These are phyloP conservation scores for Bacidia gigantensis DNA, from an alignment of 495 filamentous ascomycete genomes.

Conservation along the genomic window DNA sequence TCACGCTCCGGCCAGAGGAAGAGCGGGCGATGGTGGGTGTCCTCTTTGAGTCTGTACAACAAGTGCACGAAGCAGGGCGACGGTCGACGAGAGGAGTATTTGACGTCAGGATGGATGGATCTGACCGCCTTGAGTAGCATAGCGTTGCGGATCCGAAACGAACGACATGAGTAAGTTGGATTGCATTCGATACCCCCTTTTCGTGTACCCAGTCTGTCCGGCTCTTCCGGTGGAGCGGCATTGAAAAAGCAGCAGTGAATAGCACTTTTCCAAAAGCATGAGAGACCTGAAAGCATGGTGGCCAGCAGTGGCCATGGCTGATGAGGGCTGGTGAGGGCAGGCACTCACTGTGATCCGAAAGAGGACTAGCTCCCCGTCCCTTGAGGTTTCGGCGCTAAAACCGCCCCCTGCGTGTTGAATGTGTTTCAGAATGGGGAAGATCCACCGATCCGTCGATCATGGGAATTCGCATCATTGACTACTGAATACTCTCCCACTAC, in stretches of 20 bases:
- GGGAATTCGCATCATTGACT: not conserved
- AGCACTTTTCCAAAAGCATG: no score
- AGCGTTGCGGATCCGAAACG: not conserved
- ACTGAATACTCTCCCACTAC: not conserved
- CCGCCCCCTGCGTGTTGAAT: not conserved
- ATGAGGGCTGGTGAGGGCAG: no score
- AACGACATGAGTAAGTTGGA: not conserved
- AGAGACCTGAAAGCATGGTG: no score
- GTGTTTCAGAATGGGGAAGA: conserved; percentile 1
- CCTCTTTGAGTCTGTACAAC: conserved; percentile 15
- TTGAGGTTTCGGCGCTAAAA: conserved; percentile 3
- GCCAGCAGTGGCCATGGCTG: no score
- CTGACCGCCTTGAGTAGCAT: not conserved
- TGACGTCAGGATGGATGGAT: not conserved
- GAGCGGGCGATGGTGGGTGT: conserved; percentile 15
- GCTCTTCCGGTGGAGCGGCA: no score
- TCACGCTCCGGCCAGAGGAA: conserved; percentile 14
- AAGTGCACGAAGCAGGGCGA: conserved; percentile 16
- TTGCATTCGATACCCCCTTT: not conserved
- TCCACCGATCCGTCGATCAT: not conserved
- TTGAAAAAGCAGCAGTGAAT: no score
- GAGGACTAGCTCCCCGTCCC: no score
- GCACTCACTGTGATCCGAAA: no score
- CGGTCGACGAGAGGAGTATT: not conserved
- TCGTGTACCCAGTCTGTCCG: no score